phyloP scores from a whole-genome alignment of 352 stramenopile genomes.

The Aphanomyces stellatus region DNA sequence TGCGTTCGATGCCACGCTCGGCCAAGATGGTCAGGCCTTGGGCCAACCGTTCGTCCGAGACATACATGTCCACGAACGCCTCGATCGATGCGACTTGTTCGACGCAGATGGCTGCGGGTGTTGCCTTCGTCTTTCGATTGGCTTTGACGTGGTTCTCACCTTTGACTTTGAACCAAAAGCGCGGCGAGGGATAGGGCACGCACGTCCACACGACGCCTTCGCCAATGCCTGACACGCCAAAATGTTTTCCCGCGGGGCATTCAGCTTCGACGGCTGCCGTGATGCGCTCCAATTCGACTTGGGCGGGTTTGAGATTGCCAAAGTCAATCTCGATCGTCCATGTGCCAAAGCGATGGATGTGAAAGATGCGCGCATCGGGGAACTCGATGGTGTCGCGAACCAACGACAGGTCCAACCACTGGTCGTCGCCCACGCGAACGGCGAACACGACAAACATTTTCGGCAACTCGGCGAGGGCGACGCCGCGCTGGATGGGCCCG shows the following conservation, averaged over 20 bases:
- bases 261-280: conserved; percentile 4
- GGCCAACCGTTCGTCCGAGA: neutral
- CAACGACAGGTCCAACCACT: neutral
- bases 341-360: conserved; percentile 9
- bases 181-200: neutral
- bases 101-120: neutral
- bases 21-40: neutral
- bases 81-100: neutral
- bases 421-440: neutral
- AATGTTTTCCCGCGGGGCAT: conserved; percentile 1
- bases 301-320: neutral
- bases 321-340: conserved; percentile 3
- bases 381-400: neutral
- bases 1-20: neutral
- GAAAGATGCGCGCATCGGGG: neutral
- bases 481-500: conserved; percentile 4
- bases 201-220: conserved; percentile 17
- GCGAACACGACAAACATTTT: conserved; percentile 20
- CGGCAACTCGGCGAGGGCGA: conserved; percentile 1
- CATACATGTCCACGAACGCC: conserved; percentile 1
- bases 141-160: neutral
- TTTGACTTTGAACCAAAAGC: conserved; percentile 18
- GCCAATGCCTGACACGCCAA: conserved; percentile 1
- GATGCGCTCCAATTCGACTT: neutral
- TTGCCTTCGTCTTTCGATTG: no score